These are phyloP conservation scores for Dispira simplex DNA, from an alignment of 192 early-diverging fungal genomes.

Conservation along the genomic window DNA sequence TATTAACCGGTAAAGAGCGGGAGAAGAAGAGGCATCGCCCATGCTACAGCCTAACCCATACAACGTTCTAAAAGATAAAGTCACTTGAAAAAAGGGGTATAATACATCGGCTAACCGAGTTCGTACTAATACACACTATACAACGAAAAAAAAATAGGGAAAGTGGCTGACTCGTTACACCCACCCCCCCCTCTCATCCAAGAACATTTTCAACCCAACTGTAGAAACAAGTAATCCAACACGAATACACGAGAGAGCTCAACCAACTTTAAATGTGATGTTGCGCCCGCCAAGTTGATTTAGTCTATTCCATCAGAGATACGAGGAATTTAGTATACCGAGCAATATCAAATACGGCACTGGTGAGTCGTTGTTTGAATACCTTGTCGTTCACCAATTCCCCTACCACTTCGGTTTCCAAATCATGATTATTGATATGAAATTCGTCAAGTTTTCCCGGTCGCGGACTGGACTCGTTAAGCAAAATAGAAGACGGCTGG, in stretches of 20 bases:
- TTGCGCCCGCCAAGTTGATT: not conserved
- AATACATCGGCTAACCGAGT: no score
- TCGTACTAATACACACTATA: no score
- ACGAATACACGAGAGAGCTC: no score
- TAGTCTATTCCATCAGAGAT: conserved; percentile 40
- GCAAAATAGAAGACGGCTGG: not conserved
- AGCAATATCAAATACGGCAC: conserved; percentile 77
- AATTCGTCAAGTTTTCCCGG: conserved; percentile 7
- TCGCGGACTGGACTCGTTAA: conserved; percentile 3
- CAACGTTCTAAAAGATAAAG: no score
- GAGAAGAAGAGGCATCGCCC: no score
- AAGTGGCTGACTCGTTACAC: not conserved
- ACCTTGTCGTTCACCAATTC: conserved; percentile 39
- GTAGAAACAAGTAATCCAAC: no score
- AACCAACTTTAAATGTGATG: no score
- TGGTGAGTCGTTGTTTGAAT: conserved; percentile 71
- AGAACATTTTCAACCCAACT: no score
- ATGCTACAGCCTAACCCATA: no score
- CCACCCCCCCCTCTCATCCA: not conserved
- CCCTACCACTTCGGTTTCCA: conserved; percentile 30
- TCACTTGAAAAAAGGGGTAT: no score
- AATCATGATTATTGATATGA: conserved; percentile 13
- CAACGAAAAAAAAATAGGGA: not conserved
- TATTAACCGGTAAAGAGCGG: no score
- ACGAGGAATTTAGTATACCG: conserved; percentile 77